Evolutionary conservation across 345 rosid species (phyloP).

Genomic region (Eucalyptus curtisii): DNA sequence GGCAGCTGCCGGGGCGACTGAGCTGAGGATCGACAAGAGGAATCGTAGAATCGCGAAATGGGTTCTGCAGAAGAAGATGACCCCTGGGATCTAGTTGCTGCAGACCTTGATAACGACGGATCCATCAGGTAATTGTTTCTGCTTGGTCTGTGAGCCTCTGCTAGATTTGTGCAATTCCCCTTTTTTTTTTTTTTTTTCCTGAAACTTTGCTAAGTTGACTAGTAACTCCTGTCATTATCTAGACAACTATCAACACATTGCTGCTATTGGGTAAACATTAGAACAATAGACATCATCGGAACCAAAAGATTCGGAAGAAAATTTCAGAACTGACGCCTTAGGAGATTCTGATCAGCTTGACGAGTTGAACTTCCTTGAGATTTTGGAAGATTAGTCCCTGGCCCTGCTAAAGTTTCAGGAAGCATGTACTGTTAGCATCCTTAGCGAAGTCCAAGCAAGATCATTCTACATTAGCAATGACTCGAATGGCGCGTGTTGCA

Average conservation of each 20-base stretch:
- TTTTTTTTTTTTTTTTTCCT: not conserved
- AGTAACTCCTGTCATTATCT: not conserved
- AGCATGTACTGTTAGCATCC: not conserved
- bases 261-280: not conserved
- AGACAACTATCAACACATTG: not conserved
- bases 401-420: not conserved
- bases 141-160: not conserved
- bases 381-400: not conserved
- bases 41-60: conserved; percentile 40
- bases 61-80: conserved; percentile 56
- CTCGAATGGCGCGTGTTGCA: not conserved
- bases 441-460: not conserved
- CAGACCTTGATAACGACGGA: conserved; percentile 57
- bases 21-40: conserved; percentile 47
- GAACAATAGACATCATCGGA: not conserved
- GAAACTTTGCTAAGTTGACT: not conserved
- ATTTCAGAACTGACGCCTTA: not conserved
- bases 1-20: conserved; percentile 56
- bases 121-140: conserved; percentile 41
- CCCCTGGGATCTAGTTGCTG: conserved; percentile 59
- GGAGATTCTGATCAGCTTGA: not conserved
- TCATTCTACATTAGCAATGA: not conserved
- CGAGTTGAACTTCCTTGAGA: not conserved
- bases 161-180: not conserved
- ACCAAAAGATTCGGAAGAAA: not conserved